Evolutionary conservation across 2,329 filamentous ascomycete species (phyloP), one percentile per base, ranked within the genome.

Genomic region (Sporothrix dimorphospora): DNA sequence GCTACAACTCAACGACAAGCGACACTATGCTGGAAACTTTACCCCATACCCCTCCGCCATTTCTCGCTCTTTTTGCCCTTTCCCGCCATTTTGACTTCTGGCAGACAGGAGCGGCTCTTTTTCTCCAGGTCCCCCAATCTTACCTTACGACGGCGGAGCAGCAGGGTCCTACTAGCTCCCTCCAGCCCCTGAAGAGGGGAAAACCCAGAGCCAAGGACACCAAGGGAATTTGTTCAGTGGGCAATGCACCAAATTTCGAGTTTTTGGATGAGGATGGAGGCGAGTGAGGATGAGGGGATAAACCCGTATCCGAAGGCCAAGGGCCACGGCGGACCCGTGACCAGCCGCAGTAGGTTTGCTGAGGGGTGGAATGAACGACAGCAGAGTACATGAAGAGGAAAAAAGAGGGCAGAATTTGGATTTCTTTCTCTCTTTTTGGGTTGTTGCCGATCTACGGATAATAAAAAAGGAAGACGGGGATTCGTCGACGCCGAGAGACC

Each of bases 281-380:
- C n/a, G 30, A 34, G 30, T 3, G 12, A 16, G 21, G 27, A 21
- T 42, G 5, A n/a, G n/a, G 59, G n/a, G n/a, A 45, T 27, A 27
- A 27, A 16, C 59, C 59, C 59, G 9, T 63, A 63, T 63, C 38
- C 59, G 59, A 63, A 45, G 38, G 38, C 59, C 59, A 63, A 42
- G 59, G 57, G 14, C 59, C 9, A 42, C n/a, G 14, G 19, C 57
- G 34, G 57, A 61, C 57, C 57, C 21, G 34, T 40, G 57, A 61
- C 57, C n/a, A 61, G 27, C 57, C 57, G 9, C 34, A 40, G 34
- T 61, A 16, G 34, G n/a, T 61, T 19, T 16, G 57, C 40, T 38
- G 19, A 30, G n/a, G 57, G 34, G 34, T 30, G 34, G 3, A 8
- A 2, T 45, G 34, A 38, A 63, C 11, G 59, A 45, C n/a, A 3